A percentile compares a stretch with the other conserved stretches of the same genome.
These are phyloP conservation scores for Fusarium hainanense DNA, from an alignment of 2,329 filamentous ascomycete genomes.

Conservation along the genomic window DNA sequence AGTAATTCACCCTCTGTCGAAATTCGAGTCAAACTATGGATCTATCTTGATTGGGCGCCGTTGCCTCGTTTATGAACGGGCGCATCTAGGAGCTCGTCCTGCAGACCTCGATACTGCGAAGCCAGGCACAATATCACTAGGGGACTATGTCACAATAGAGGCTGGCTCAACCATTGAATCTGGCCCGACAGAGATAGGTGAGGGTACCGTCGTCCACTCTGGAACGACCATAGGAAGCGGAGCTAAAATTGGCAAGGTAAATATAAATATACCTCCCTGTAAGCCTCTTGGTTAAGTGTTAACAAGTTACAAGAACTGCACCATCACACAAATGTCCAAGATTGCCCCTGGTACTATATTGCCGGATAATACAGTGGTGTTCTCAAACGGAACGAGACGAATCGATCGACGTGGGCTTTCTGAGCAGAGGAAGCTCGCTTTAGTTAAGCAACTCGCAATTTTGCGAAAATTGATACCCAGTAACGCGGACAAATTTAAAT, in stretches of 20 bases:
- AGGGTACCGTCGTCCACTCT: slow-evolving; percentile 70
- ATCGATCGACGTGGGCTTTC: slow-evolving; percentile 69
- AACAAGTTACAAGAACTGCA: slow-evolving; percentile 68
- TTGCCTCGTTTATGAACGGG: slow-evolving; percentile 82
- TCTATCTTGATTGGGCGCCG: slow-evolving; percentile 83
- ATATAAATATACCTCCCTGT: slow-evolving; percentile 23
- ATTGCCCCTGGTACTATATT: slow-evolving; percentile 68
- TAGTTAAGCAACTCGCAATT: slow-evolving; percentile 75
- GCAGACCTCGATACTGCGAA: slow-evolving; percentile 39
- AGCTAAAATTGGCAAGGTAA: slow-evolving; percentile 71
- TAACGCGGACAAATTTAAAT: slow-evolving; percentile 64
- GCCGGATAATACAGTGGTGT: slow-evolving; percentile 76
- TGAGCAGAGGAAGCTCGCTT: slow-evolving; percentile 70
- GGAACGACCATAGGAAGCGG: slow-evolving; percentile 69
- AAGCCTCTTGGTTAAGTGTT: slow-evolving; percentile 1
- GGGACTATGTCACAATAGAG: slow-evolving; percentile 72
- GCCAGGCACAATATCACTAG: slow-evolving; percentile 64
- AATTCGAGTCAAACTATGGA: slow-evolving; percentile 80
- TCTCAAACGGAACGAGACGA: slow-evolving; percentile 69
- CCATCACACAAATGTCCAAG: slow-evolving; percentile 72
- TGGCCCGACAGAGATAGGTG: slow-evolving; percentile 70
- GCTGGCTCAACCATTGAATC: slow-evolving; percentile 70
- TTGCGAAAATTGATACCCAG: slow-evolving; percentile 74
- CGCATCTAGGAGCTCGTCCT: slow-evolving; percentile 62
- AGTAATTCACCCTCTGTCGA: slow-evolving; percentile 86